A percentile compares a stretch with the other conserved stretches of the same genome.
These are phyloP conservation scores for Eucalyptus tenuipes DNA, from an alignment of 345 rosid species.

Conservation along the genomic window DNA sequence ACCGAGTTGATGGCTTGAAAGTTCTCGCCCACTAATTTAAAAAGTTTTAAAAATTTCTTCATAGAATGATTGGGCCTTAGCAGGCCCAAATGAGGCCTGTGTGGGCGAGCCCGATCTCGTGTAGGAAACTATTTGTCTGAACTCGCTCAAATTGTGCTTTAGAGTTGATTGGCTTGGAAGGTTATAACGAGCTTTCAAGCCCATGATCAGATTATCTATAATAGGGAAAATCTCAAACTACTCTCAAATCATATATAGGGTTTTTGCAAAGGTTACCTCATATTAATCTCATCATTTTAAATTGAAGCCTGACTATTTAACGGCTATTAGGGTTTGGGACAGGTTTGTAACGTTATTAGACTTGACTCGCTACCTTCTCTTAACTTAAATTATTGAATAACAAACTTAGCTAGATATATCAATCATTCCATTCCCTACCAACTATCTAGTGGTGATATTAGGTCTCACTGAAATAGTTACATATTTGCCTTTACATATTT, in stretches of 20 bases:
- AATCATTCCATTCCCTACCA: neutral
- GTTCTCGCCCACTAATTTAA: neutral
- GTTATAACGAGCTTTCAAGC: neutral
- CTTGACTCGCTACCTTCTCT: neutral
- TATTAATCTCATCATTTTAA: neutral
- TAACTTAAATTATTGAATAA: neutral
- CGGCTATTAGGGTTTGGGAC: neutral
- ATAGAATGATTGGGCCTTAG: neutral
- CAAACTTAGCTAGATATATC: neutral
- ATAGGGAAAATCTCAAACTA: neutral
- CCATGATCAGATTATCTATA: neutral
- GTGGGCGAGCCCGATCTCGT: neutral
- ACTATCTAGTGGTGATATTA: neutral
- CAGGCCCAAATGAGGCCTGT: neutral
- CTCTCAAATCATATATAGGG: neutral
- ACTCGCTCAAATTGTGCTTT: neutral
- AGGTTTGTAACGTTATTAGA: neutral
- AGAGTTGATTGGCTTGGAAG: neutral
- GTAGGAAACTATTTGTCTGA: neutral
- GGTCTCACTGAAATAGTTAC: neutral
- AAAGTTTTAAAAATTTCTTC: neutral
- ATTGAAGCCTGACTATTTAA: neutral
- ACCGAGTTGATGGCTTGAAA: neutral
- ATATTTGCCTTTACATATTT: neutral
- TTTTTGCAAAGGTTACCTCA: neutral